Conservation (phyloP, 2,329 filamentous ascomycete species). For the Exserohilum turcica region DNA sequence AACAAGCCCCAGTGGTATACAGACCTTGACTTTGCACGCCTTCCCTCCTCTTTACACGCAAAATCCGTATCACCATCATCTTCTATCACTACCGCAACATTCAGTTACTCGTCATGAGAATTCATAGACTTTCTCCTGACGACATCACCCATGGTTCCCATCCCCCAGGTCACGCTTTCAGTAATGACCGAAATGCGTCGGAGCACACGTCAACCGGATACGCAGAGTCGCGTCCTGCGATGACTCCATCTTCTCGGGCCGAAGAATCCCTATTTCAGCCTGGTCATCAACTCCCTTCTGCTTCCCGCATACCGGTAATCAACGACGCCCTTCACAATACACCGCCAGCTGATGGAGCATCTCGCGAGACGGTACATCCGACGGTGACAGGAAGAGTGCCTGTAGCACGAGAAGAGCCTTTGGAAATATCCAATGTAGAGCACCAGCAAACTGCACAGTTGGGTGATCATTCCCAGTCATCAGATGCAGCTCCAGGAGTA, state of each 20-base stretch:
- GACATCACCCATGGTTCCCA: neutral
- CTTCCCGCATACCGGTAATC: neutral
- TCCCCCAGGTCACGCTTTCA: neutral
- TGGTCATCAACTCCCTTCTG: neutral
- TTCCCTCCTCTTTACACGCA: neutral
- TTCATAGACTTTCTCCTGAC: neutral
- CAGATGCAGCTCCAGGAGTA: neutral
- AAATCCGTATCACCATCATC: constrained; percentile 12
- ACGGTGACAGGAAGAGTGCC: neutral
- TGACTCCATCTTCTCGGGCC: neutral
- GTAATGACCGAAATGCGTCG: neutral
- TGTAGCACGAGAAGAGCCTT: neutral
- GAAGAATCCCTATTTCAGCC: neutral
- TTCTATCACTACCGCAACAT: constrained; percentile 19
- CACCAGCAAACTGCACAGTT: neutral
- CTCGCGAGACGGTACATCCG: neutral
- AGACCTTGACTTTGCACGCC: neutral
- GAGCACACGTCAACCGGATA: neutral
- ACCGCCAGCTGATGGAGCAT: neutral
- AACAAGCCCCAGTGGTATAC: neutral
- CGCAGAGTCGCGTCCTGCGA: neutral
- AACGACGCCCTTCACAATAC: neutral
- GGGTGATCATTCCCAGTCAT: neutral
- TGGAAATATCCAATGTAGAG: neutral
- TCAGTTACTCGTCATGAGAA: constrained; percentile 8